phyloP scores from a whole-genome alignment of 495 filamentous ascomycete species.

The Podospora comata region DNA sequence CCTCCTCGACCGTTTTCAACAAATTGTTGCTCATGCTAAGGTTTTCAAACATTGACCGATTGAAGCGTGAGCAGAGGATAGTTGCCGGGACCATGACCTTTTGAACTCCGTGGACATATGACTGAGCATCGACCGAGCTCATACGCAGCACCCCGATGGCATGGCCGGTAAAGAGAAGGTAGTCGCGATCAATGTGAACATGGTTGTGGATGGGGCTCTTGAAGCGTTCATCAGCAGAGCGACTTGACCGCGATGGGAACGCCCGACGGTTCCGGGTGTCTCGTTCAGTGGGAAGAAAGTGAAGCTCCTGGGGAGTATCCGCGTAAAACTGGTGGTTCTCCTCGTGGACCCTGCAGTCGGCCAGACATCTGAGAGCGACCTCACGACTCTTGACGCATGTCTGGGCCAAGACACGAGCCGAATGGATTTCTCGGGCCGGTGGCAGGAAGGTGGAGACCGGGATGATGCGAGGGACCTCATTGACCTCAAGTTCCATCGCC shows the following conservation, averaged over 20 bases:
- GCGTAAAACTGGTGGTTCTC: background rate
- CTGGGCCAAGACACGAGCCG: background rate
- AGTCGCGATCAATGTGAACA: slow-evolving; percentile 3
- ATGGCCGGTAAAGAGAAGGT: background rate
- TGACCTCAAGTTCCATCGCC: background rate
- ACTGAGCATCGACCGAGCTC: background rate
- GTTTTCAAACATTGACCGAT: background rate
- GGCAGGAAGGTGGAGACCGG: background rate
- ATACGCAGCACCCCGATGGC: background rate
- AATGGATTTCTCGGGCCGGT: background rate
- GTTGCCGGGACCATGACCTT: slow-evolving; percentile 1
- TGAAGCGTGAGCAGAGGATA: background rate
- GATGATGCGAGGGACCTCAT: background rate
- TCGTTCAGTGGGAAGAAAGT: background rate
- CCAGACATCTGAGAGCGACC: background rate
- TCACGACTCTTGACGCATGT: background rate
- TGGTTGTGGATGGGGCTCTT: slow-evolving; percentile 2
- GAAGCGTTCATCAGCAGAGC: background rate
- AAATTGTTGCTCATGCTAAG: background rate
- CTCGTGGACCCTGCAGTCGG: background rate
- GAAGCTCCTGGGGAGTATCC: background rate
- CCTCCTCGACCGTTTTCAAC: background rate
- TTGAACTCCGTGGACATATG: background rate
- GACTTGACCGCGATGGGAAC: background rate
- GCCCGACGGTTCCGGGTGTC: background rate